Evolutionary conservation across 768 basidiomycete genomes (phyloP).

Genomic region (Phaeotremella fagi): DNA sequence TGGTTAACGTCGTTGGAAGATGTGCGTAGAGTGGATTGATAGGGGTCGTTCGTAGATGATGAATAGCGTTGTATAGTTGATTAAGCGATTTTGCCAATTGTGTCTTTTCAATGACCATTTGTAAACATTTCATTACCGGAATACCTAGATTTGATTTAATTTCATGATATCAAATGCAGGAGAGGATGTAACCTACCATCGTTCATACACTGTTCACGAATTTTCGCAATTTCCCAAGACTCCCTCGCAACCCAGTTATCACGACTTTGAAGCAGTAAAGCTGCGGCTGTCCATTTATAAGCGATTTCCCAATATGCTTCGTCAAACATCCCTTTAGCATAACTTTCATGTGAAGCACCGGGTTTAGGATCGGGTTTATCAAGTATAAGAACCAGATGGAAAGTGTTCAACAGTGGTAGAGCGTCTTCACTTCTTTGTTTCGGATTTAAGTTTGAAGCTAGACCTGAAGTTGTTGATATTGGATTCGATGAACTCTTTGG

Average conservation of each 20-base stretch:
- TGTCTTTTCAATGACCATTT: slow-evolving; percentile 60
- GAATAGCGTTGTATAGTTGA: slow-evolving; percentile 70
- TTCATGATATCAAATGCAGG: neutral
- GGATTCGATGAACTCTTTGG: neutral
- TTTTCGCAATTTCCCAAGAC: slow-evolving; percentile 62
- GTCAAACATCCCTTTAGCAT: slow-evolving; percentile 51
- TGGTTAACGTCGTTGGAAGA: slow-evolving; percentile 64
- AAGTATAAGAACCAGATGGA: slow-evolving; percentile 80
- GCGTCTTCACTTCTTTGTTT: slow-evolving; percentile 24
- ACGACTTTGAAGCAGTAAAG: slow-evolving; percentile 84
- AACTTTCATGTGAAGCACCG: slow-evolving; percentile 13
- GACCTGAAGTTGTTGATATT: neutral
- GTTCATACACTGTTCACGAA: slow-evolving; percentile 66
- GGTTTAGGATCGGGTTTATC: slow-evolving; percentile 74
- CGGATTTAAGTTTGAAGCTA: neutral
- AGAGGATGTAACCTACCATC: slow-evolving; percentile 36
- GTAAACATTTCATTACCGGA: slow-evolving; percentile 35
- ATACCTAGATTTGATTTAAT: slow-evolving; percentile 44
- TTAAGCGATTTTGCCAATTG: slow-evolving; percentile 77
- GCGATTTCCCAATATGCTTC: slow-evolving; percentile 82
- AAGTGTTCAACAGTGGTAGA: slow-evolving; percentile 47
- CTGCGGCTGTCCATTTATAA: slow-evolving; percentile 83
- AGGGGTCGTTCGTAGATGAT: slow-evolving; percentile 49
- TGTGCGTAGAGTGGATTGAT: slow-evolving; percentile 36
- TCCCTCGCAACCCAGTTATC: slow-evolving; percentile 80